These are phyloP conservation scores for Trebouxia sp. DNA, from an alignment of 139 green algal species.

Conservation along the genomic window DNA sequence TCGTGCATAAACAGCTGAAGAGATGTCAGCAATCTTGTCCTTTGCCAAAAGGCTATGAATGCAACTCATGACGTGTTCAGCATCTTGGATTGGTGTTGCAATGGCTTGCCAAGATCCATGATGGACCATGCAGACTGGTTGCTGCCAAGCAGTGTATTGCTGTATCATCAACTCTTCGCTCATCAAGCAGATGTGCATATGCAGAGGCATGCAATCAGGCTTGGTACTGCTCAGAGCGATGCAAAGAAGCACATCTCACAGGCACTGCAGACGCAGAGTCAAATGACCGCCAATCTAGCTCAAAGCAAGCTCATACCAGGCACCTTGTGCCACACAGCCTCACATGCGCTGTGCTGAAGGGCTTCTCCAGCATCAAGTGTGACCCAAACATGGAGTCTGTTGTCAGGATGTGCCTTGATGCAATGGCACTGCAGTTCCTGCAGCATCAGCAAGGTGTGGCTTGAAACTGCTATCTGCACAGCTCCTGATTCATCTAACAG, in stretches of 20 bases:
- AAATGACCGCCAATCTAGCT: too few species aligned
- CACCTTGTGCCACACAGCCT: constrained; percentile 27
- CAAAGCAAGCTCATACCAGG: background rate
- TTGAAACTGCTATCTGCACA: background rate
- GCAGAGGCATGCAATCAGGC: constrained; percentile 23
- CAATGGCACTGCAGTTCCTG: constrained; percentile 24
- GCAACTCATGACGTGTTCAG: too few species aligned
- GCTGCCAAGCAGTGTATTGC: too few species aligned
- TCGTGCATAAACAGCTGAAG: background rate
- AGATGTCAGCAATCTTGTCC: too few species aligned
- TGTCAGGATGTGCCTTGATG: constrained; percentile 34
- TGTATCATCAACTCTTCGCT: too few species aligned
- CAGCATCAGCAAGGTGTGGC: background rate
- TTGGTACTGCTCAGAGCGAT: constrained; percentile 22
- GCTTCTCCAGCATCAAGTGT: constrained; percentile 30
- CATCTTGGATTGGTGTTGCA: too few species aligned
- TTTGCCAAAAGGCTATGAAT: too few species aligned
- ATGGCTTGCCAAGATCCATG: too few species aligned
- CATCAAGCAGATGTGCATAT: background rate
- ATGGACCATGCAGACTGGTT: too few species aligned
- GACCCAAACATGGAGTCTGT: constrained; percentile 33
- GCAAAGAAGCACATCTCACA: background rate
- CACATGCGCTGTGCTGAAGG: constrained; percentile 29
- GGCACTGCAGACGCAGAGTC: too few species aligned
- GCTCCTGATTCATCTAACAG: background rate